Percentiles rank a stretch among this genome's conserved stretches.
These are phyloP conservation scores for Noccaea caerulescens DNA, from an alignment of 345 rosid species.

Conservation along the genomic window DNA sequence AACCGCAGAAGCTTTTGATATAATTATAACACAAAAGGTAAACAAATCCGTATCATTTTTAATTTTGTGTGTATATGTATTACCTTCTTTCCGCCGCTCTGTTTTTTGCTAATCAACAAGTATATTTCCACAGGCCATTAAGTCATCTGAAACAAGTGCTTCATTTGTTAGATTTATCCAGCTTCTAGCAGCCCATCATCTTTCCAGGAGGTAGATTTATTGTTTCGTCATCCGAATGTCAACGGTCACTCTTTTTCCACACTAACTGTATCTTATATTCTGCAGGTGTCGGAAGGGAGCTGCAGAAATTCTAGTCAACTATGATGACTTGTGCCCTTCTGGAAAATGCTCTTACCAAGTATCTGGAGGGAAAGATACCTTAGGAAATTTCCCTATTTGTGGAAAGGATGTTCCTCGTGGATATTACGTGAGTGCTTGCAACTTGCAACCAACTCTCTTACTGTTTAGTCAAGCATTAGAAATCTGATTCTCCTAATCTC, in stretches of 20 bases:
- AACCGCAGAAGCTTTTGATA: slow-evolving; percentile 74
- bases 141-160: slow-evolving; percentile 69
- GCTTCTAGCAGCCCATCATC: slow-evolving; percentile 90
- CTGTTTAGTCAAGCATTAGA: slow-evolving; percentile 1
- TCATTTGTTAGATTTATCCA: slow-evolving; percentile 83
- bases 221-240: slow-evolving; percentile 21
- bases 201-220: slow-evolving; percentile 70
- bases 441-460: slow-evolving; percentile 15
- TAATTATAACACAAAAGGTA: slow-evolving; percentile 77
- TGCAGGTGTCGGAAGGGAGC: slow-evolving; percentile 93
- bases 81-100: not conserved
- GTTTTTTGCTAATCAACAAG: slow-evolving; percentile 5
- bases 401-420: slow-evolving; percentile 99
- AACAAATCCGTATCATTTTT: slow-evolving; percentile 10
- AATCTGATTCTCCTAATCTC: slow-evolving; percentile 33
- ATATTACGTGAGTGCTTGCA: slow-evolving; percentile 67
- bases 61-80: slow-evolving; percentile 11
- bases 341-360: slow-evolving; percentile 52
- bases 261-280: slow-evolving; percentile 30
- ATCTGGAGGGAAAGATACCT: slow-evolving; percentile 49
- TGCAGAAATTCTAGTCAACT: slow-evolving; percentile 84
- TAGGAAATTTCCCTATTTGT: slow-evolving; percentile 68
- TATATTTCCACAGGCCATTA: slow-evolving; percentile 68
- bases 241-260: slow-evolving; percentile 23
- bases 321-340: slow-evolving; percentile 75